Evolutionary conservation across 768 basidiomycete genomes (phyloP).

Genomic region (Leucocoprinus birnbaumii): DNA sequence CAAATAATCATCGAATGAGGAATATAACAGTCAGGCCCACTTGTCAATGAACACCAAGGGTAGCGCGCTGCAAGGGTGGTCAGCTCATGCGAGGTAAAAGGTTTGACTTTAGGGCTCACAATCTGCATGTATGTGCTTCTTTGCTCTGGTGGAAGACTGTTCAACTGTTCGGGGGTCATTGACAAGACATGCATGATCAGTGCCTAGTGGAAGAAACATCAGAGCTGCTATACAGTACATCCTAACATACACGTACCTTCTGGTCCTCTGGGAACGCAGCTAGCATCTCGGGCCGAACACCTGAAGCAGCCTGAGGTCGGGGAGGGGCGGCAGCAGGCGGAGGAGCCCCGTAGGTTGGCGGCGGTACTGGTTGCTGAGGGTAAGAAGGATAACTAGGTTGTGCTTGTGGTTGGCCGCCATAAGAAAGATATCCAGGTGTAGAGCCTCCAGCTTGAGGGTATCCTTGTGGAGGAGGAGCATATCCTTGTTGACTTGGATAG

Average conservation of each 20-base stretch:
- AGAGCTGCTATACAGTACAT: background rate
- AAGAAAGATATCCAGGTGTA: slow-evolving; percentile 10
- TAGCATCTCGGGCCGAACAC: slow-evolving; percentile 41
- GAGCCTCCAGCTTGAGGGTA: slow-evolving; percentile 16
- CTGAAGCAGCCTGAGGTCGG: background rate
- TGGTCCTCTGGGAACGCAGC: slow-evolving; percentile 66
- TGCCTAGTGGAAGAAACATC: slow-evolving; percentile 33
- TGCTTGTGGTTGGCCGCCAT: slow-evolving; percentile 14
- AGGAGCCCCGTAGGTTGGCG: slow-evolving; percentile 17
- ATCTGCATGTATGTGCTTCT: slow-evolving; percentile 79
- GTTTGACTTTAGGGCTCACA: slow-evolving; percentile 44
- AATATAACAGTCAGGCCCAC: too few species aligned
- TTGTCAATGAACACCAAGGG: slow-evolving; percentile 26
- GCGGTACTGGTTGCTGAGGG: slow-evolving; percentile 16
- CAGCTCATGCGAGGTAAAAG: background rate
- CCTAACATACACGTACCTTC: slow-evolving; percentile 40
- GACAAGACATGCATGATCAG: slow-evolving; percentile 77
- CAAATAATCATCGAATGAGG: too few species aligned
- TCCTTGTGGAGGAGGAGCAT: slow-evolving; percentile 11
- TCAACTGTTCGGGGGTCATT: slow-evolving; percentile 86
- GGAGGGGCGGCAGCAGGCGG: slow-evolving; percentile 21
- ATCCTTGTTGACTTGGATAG: slow-evolving; percentile 15
- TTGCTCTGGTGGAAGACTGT: slow-evolving; percentile 68
- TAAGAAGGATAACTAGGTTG: slow-evolving; percentile 19
- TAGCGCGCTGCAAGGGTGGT: slow-evolving; percentile 28